Evolutionary conservation across 495 filamentous ascomycete species (phyloP), one percentile per base, ranked within the genome.

Genomic region (Penicillium tannophilum): DNA sequence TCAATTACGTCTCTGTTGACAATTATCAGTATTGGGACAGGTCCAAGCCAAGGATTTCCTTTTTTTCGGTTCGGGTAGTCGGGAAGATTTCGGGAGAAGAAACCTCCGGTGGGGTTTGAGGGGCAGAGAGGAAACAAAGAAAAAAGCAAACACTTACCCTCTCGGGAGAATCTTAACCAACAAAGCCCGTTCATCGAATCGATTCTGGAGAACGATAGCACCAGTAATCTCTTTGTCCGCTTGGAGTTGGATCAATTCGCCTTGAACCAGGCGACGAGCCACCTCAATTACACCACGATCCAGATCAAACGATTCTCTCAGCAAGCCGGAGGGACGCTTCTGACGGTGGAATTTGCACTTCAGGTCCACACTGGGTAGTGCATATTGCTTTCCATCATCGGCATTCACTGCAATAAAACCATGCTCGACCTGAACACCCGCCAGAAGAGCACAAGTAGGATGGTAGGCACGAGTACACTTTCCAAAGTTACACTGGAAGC

Each of bases 381-480:
- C 90, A 72, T 97, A 97, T 67, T 97, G 91, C 9, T 86, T 90
- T 2, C 91, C 91, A 71, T 97, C 93, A 59, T 96, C 91, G 30
- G 87, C 90, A 70, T 92, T 91, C n/a, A 93, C 89, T 0, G 90
- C 88, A 47, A 93, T 85, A 26, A 88, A 83, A 14, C 89, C 90
- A 66, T 89, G 84, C 67, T 99, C 93, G 43, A 96, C 88, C 62
- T 93, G 85, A 9, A 98, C 93, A 41, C 95, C 94, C 43, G 93
- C 94, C 16, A 92, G 84, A 23, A 90, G 87, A 3, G 94, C 93
- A 67, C 94, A 99, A 14, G 92, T 98, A 2, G 93, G 91, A 72
- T 99, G 94, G 70, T 96, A 99, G 3, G 95, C 87, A 58, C 93
- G 81, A 24, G 89, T 89, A 70, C 94, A 99, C 72, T 97, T 98